phyloP scores from a whole-genome alignment of 192 early-diverging fungal species.

The Backusella macrospora region DNA sequence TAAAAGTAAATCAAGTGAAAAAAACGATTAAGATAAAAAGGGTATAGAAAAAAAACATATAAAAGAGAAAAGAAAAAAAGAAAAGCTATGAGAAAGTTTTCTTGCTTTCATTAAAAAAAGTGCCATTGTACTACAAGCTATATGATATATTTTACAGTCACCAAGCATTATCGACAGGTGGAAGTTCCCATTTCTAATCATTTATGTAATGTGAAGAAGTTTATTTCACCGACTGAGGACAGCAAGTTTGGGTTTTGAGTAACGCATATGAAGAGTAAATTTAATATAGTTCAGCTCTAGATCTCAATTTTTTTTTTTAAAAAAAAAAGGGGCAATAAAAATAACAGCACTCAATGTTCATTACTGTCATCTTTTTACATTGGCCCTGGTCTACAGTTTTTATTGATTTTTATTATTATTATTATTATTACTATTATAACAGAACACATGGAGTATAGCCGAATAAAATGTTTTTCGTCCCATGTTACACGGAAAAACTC shows the following conservation, averaged over 20 bases:
- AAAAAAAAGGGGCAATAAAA: neutral
- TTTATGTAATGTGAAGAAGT: neutral
- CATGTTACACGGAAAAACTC: neutral
- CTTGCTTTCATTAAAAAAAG: neutral
- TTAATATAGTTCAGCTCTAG: too few relatives aligned
- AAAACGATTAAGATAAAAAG: conserved; percentile 1
- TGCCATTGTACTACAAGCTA: neutral
- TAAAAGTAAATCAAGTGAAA: neutral
- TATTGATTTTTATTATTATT: conserved; percentile 4
- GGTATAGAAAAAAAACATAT: conserved; percentile 9
- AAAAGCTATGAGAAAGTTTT: neutral
- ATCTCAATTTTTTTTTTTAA: neutral
- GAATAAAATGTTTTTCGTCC: neutral
- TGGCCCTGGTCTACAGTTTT: neutral
- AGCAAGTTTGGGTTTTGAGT: neutral
- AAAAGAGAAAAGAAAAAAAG: neutral
- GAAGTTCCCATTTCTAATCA: neutral
- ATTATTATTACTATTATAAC: conserved; percentile 5
- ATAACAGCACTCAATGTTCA: neutral
- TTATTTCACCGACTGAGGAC: conserved; percentile 4
- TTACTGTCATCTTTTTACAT: neutral
- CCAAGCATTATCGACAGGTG: neutral
- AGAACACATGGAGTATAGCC: conserved; percentile 7
- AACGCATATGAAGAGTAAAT: neutral
- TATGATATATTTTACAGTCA: conserved; percentile 1